Evolutionary conservation across 305 asterid genomes (phyloP), one percentile per base, ranked within the genome.

Genomic region (Plantago lanceolata): DNA sequence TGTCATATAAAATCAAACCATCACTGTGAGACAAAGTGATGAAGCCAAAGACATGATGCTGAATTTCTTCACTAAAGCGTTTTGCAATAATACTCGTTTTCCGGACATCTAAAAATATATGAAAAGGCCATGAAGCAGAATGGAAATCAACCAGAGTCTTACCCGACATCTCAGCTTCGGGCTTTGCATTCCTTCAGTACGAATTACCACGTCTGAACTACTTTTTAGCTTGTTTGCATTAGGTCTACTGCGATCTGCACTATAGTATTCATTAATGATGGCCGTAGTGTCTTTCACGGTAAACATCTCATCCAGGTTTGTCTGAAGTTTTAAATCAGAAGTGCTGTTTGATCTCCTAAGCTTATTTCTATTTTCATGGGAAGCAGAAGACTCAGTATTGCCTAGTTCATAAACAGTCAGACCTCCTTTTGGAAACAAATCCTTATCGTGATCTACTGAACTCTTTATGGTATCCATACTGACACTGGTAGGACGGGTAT

Each of bases 121-220:
- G 59, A 70, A 58, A 59, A 71, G 52, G 45, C 21, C 21, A 59
- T 44, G 33, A 74, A 29, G 21, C 53, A 19, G 57, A 73, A 55
- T 26, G 57, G 44, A 73, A 71, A 54, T 48, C 50, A 63, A 8
- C 20, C 37, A 48, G 59, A n/a, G 67, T 59, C 83, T 57, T 77
- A 89, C 98, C 87, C 97, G 93, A 67, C 96, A 93, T 72, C 86
- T 81, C 64, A 89, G 94, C 92, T 85, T 93, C 26, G 83, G 78
- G 69, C 31, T 70, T 66, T 83, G 86, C 67, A 65, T 59, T 53
- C 82, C 83, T 78, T 83, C 99, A 64, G 76, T 79, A 35, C 76
- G 86, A 47, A 87, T 61, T 21, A 80, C 78, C 78, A 65, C 77
- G 66, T 84, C 95, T 14, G 94, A 88, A 65, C 83, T 80, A 70